Conservation (phyloP, 2,329 filamentous ascomycete species). For the Trichoderma guizhouense region DNA sequence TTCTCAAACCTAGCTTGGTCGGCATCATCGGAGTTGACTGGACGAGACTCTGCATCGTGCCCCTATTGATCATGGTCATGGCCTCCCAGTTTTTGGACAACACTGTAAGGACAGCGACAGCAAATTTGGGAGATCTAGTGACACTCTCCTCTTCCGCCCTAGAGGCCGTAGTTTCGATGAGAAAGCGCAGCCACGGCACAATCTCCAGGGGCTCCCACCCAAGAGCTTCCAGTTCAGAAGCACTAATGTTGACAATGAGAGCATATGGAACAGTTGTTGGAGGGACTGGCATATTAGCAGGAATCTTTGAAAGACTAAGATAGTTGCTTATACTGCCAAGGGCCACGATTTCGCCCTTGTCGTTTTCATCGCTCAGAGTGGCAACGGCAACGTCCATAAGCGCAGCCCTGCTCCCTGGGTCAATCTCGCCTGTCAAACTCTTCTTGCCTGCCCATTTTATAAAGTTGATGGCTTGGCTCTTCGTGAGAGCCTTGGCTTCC, state of each 20-base stretch:
- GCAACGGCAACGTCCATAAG: constrained; percentile 80
- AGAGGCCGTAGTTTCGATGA: constrained; percentile 65
- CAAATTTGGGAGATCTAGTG: constrained; percentile 68
- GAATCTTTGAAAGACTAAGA: constrained; percentile 73
- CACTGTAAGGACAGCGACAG: constrained; percentile 71
- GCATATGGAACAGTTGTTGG: constrained; percentile 77
- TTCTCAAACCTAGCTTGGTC: constrained; percentile 85
- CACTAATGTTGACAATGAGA: constrained; percentile 69
- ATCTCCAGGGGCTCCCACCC: constrained; percentile 85
- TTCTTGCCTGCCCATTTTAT: constrained; percentile 79
- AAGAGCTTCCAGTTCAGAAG: constrained; percentile 69
- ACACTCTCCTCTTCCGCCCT: constrained; percentile 64
- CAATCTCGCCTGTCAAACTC: constrained; percentile 68
- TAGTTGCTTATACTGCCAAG: constrained; percentile 73
- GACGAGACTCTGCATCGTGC: constrained; percentile 62
- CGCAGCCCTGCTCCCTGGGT: constrained; percentile 61
- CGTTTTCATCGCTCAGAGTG: constrained; percentile 58
- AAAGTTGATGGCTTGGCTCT: constrained; percentile 76
- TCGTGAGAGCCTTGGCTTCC: constrained; percentile 74
- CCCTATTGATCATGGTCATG: constrained; percentile 64
- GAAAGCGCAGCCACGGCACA: constrained; percentile 78
- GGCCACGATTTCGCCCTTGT: constrained; percentile 68
- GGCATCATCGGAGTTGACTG: constrained; percentile 73
- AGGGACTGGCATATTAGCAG: constrained; percentile 76
- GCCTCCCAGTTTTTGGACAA: constrained; percentile 89